A percentile compares a stretch with the other conserved stretches of the same genome.
phyloP scores from a whole-genome alignment of 2,329 filamentous ascomycete genomes.

The Microcera coccophila region DNA sequence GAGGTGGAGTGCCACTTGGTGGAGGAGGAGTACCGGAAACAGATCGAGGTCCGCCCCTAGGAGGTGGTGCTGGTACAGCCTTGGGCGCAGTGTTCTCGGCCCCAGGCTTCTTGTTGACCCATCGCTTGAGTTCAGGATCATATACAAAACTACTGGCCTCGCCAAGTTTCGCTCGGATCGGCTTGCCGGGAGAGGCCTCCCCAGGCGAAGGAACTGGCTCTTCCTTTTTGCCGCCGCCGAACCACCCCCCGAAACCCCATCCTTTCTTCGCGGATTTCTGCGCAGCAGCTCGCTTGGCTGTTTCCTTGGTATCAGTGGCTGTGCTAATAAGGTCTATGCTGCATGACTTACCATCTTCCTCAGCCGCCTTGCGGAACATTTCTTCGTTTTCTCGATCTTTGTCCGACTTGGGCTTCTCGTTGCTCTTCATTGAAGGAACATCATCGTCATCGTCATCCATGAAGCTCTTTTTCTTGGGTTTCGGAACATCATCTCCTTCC shows the following conservation, averaged over 20 bases:
- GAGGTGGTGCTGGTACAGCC: constrained; percentile 73
- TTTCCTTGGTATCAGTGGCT: neutral
- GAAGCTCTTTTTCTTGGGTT: constrained; percentile 71
- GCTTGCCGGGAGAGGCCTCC: constrained; percentile 51
- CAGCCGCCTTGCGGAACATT: constrained; percentile 79
- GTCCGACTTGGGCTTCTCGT: constrained; percentile 61
- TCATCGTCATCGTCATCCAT: constrained; percentile 73
- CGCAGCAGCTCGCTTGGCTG: constrained; percentile 58
- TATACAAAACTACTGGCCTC: constrained; percentile 92
- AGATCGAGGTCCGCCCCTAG: constrained; percentile 57
- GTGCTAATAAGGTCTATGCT: too few species aligned
- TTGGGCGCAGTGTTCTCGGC: constrained; percentile 57
- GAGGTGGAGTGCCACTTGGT: constrained; percentile 31
- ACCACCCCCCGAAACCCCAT: constrained; percentile 85
- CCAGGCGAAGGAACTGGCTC: constrained; percentile 32
- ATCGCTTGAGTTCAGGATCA: constrained; percentile 93
- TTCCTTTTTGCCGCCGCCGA: constrained; percentile 70
- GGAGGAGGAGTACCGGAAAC: constrained; percentile 51
- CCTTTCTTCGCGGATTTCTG: constrained; percentile 55
- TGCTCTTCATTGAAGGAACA: constrained; percentile 47
- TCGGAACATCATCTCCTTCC: constrained; percentile 47
- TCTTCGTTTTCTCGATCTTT: constrained; percentile 79
- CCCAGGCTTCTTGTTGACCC: constrained; percentile 93
- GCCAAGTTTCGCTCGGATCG: constrained; percentile 90
- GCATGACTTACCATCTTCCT: constrained; percentile 63